A percentile compares a stretch with the other conserved stretches of the same genome.
These are phyloP conservation scores for Helichrysum umbraculigerum DNA, from an alignment of 129 eudicot genomes.

Conservation along the genomic window DNA sequence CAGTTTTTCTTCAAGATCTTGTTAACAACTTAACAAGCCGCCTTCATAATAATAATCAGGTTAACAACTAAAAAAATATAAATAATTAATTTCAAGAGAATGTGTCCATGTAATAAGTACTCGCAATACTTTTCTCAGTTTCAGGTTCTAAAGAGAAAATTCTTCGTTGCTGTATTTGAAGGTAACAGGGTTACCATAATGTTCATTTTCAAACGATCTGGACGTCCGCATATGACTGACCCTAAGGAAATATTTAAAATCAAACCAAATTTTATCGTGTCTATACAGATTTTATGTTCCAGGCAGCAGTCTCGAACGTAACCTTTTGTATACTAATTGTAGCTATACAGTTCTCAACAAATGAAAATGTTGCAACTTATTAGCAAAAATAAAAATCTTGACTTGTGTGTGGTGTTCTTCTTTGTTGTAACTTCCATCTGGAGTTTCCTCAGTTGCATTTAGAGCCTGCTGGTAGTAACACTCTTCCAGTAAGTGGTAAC, in stretches of 20 bases:
- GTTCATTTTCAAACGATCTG: slow-evolving; percentile 73
- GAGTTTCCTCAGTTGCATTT: slow-evolving; percentile 92
- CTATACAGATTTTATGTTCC: slow-evolving; percentile 70
- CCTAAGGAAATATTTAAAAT: slow-evolving; percentile 71
- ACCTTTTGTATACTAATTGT: background rate
- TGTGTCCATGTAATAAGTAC: background rate
- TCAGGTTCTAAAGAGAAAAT: no score
- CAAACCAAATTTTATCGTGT: slow-evolving; percentile 49
- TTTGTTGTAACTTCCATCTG: slow-evolving; percentile 3
- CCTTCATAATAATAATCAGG: slow-evolving; percentile 58
- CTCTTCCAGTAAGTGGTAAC: slow-evolving; percentile 63
- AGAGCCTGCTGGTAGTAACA: slow-evolving; percentile 84
- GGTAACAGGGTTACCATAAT: slow-evolving; percentile 61
- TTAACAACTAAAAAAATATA: slow-evolving; percentile 19
- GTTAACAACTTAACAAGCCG: slow-evolving; percentile 60
- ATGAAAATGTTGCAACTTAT: background rate
- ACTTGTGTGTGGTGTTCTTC: background rate
- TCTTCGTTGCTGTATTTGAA: slow-evolving; percentile 58
- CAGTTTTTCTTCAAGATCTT: slow-evolving; percentile 64
- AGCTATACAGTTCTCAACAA: no score
- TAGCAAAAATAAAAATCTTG: background rate
- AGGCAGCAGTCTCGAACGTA: slow-evolving; percentile 96
- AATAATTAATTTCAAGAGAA: no score
- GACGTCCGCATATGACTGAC: slow-evolving; percentile 52
- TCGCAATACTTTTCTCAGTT: no score